Base-by-base conservation (phyloP, 768 basidiomycete genomes). In the Amanita polypyramis region DNA sequence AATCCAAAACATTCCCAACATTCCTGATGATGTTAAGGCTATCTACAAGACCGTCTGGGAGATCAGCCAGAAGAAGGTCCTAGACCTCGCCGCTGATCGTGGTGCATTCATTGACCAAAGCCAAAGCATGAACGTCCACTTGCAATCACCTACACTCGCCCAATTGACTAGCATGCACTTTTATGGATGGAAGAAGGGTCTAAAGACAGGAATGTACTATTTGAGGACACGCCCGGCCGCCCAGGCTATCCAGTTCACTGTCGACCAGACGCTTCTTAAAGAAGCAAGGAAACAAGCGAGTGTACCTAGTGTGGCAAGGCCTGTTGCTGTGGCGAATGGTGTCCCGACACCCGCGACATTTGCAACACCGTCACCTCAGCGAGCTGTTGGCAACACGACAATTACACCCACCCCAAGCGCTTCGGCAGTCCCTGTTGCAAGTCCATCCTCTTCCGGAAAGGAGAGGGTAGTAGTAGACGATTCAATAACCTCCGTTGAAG, bases 11-110 rank as follows among this genome's bases (percentile, higher is more conserved):
- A 91, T 97, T 55, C 83, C 89, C 21, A 77, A 60, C 40, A 91
- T 98, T 55, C 94, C 95, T 1, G 82, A 81, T 50, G 80, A 96
- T 55, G 75, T 94, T 67, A 97, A 96, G 69, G 87, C 89, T 0
- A 93, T 99, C 70, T 99, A 99, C 80, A 97, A 97, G 74, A 99
- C 95, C n/a, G 95, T 97, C 42, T 99, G 95, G 95, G 95, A 99
- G 71, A 94, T 99, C 65, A 84, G 80, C 38, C 95, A 98, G 72
- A 98, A 97, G 87, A 93, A 90, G 62, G 82, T 99, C 54, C 82
- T 99, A 50, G 96, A 99, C 69, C 76, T 99, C 56, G 86, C 96
- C 45, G 96, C 96, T n/a, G 96, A 99, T 63, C 92, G 96, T 52
- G 95, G 94, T 33, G 92, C 96, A 1, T 99, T 83, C 72, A 96